Percentiles rank a stretch among this genome's conserved stretches.
Conservation (phyloP, 257 asterid genomes). For the Rhazya stricta region DNA sequence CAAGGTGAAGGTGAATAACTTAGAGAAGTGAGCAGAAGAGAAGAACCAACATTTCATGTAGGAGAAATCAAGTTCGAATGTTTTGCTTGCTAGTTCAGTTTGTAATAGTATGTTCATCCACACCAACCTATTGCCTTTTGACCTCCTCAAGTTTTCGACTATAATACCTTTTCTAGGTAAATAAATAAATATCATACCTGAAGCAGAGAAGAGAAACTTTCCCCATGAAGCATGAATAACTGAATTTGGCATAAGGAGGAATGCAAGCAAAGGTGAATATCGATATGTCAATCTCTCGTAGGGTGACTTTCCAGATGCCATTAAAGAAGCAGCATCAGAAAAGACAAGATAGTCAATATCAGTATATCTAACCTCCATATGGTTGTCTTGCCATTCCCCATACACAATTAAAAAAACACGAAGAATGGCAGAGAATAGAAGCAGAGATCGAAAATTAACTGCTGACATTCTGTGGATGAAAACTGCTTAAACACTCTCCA, state of each 20-base stretch:
- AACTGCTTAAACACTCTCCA: conserved; percentile 16
- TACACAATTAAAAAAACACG: conserved; percentile 58
- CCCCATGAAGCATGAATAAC: conserved; percentile 80
- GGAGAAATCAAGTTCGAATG: not conserved
- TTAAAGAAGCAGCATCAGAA: conserved; percentile 80
- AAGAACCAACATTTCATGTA: not conserved
- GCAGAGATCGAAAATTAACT: conserved; percentile 41
- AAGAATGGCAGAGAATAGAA: conserved; percentile 60
- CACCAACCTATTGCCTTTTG: not conserved
- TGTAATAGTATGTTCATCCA: not conserved
- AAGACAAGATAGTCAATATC: conserved; percentile 88
- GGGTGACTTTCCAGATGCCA: conserved; percentile 83
- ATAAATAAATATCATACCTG: conserved; percentile 41
- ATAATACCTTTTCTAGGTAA: not conserved
- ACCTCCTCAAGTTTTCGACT: too few species aligned
- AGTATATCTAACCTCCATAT: conserved; percentile 90
- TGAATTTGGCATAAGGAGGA: conserved; percentile 78
- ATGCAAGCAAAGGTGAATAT: conserved; percentile 83
- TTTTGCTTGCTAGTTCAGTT: not conserved
- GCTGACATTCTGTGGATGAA: conserved; percentile 31
- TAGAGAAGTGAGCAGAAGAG: not conserved
- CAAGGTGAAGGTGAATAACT: not conserved
- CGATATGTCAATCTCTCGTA: conserved; percentile 83
- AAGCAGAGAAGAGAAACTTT: conserved; percentile 69
- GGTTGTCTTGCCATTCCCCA: conserved; percentile 94